phyloP scores from a whole-genome alignment of 805 yeast species.

The Priceomyces melissophilus region DNA sequence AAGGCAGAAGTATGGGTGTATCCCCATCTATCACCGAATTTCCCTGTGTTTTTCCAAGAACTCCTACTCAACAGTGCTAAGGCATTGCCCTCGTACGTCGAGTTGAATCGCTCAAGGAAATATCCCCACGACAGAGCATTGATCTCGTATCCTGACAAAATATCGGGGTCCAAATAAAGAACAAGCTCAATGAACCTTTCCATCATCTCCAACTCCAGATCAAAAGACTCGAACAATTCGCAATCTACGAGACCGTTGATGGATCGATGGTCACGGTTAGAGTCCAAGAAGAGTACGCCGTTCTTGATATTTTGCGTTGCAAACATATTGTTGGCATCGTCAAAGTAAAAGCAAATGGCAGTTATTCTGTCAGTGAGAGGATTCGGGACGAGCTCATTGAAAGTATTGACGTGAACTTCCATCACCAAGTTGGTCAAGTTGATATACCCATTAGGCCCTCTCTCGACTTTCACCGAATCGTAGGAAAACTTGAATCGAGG shows the following conservation, averaged over 20 bases:
- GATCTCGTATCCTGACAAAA: constrained; percentile 81
- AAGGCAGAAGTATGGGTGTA: constrained; percentile 71
- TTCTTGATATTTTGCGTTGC: constrained; percentile 4
- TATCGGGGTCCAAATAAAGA: constrained; percentile 76
- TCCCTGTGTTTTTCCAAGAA: constrained; percentile 43
- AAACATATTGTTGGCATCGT: constrained; percentile 29
- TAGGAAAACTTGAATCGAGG: constrained; percentile 39
- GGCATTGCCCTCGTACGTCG: constrained; percentile 48
- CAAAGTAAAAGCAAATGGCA: constrained; percentile 63
- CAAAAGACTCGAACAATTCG: constrained; percentile 24
- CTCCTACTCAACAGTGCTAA: constrained; percentile 63
- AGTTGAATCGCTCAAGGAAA: constrained; percentile 58
- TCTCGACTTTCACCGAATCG: constrained; percentile 24
- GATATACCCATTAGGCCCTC: constrained; percentile 39
- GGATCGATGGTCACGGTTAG: neutral
- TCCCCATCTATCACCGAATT: constrained; percentile 73
- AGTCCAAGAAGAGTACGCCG: constrained; percentile 16
- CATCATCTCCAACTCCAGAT: constrained; percentile 59
- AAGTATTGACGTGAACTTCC: constrained; percentile 65
- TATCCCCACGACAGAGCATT: constrained; percentile 89
- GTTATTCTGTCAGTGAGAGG: constrained; percentile 58
- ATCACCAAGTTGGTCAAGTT: constrained; percentile 56
- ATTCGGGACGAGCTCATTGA: constrained; percentile 55
- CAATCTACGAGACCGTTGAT: neutral
- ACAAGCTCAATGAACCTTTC: constrained; percentile 53